Percentiles rank a stretch among this genome's conserved stretches.
These are phyloP conservation scores for Lactifluus volemus DNA, from an alignment of 768 basidiomycete genomes.

Conservation along the genomic window DNA sequence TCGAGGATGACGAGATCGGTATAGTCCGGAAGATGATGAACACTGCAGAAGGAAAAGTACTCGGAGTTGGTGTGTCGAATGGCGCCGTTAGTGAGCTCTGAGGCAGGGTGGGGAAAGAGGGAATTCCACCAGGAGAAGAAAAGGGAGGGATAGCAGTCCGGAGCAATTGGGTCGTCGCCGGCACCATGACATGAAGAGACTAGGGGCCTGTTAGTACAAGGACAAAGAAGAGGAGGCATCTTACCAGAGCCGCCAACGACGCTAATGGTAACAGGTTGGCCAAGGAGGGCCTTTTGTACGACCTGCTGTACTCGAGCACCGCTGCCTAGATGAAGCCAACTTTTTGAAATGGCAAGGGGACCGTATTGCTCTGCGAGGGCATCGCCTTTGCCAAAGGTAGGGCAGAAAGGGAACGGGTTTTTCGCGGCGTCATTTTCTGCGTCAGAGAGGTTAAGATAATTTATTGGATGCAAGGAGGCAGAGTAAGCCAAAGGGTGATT, in stretches of 20 bases:
- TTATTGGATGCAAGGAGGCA: constrained; percentile 54
- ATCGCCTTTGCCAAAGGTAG: constrained; percentile 77
- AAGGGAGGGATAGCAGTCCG: constrained; percentile 83
- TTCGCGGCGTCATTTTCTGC: constrained; percentile 33
- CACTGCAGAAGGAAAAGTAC: constrained; percentile 92
- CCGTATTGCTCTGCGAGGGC: constrained; percentile 74
- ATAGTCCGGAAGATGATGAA: constrained; percentile 87
- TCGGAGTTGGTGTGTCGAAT: constrained; percentile 86
- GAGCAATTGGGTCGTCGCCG: constrained; percentile 80
- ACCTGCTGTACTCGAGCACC: constrained; percentile 77
- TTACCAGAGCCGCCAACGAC: constrained; percentile 83
- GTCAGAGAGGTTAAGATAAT: constrained; percentile 65
- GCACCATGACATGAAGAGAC: constrained; percentile 93
- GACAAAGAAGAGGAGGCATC: constrained; percentile 18
- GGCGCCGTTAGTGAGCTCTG: constrained; percentile 96
- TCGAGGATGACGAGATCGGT: constrained; percentile 95
- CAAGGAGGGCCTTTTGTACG: constrained; percentile 73
- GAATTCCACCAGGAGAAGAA: constrained; percentile 98
- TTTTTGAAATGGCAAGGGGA: constrained; percentile 60
- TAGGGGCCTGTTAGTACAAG: constrained; percentile 26
- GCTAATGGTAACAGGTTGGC: constrained; percentile 83
- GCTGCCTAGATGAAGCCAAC: constrained; percentile 68
- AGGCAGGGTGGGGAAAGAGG: constrained; percentile 96
- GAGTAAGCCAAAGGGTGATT: constrained; percentile 22
- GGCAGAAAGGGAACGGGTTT: constrained; percentile 89